Conservation (phyloP, 345 rosid genomes). For the Citrus reticulata region DNA sequence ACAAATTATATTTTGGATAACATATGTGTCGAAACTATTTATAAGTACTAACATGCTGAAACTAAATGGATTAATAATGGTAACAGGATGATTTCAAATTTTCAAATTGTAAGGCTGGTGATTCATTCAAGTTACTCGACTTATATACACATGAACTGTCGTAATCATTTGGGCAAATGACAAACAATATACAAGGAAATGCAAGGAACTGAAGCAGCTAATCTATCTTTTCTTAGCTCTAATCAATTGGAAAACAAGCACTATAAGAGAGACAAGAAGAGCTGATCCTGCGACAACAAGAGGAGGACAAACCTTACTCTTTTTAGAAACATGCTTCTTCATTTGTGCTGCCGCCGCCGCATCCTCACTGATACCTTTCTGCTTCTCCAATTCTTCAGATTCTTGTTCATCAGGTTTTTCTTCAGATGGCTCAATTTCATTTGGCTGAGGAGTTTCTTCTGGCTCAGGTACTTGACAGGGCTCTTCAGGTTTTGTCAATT, state of each 20-base stretch:
- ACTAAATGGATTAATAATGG: not conserved
- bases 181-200: not conserved
- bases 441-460: not conserved
- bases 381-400: slow-evolving; percentile 10
- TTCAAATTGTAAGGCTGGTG: not conserved
- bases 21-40: no score
- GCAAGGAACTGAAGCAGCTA: not conserved
- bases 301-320: slow-evolving; percentile 27
- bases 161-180: not conserved
- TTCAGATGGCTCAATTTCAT: not conserved
- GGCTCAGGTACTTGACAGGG: slow-evolving; percentile 1
- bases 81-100: not conserved
- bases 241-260: slow-evolving; percentile 37
- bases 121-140: not conserved
- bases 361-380: slow-evolving; percentile 15
- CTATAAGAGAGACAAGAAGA: slow-evolving; percentile 53
- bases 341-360: not conserved
- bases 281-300: slow-evolving; percentile 52
- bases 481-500: not conserved
- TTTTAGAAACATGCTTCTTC: slow-evolving; percentile 6
- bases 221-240: slow-evolving; percentile 41
- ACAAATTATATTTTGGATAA: no score
- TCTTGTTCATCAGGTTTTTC: slow-evolving; percentile 6
- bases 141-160: no score
- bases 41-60: no score